A percentile compares a stretch with the other conserved stretches of the same genome.
Evolutionary conservation across 2,329 filamentous ascomycete species (phyloP).

Genomic region (Diaporthe citriasiana): DNA sequence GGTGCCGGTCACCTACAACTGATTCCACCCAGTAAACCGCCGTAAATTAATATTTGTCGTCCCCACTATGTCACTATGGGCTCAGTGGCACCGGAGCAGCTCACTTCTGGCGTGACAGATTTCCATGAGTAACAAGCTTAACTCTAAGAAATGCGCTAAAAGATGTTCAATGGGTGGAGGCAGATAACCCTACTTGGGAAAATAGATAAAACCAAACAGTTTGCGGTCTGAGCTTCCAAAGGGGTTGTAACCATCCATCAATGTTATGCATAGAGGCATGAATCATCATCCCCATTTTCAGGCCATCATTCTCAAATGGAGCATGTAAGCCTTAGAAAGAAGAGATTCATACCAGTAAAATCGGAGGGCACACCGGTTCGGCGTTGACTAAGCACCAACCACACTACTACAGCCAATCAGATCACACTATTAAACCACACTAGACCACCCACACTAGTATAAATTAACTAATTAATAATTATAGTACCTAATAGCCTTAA

Average conservation of each 20-base stretch:
- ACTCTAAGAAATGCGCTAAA: background rate
- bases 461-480: too few relatives aligned
- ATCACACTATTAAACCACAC: too few relatives aligned
- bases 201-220: background rate
- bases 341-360: too few relatives aligned
- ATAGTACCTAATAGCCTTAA: too few relatives aligned
- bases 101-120: background rate
- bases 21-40: background rate
- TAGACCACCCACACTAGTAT: too few relatives aligned
- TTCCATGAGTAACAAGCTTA: background rate
- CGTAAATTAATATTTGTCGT: background rate
- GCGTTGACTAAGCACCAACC: too few relatives aligned
- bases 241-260: background rate
- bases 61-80: background rate
- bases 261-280: background rate
- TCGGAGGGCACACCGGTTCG: too few relatives aligned
- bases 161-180: background rate
- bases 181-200: background rate
- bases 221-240: background rate
- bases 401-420: too few relatives aligned
- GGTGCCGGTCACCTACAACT: background rate
- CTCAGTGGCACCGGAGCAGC: background rate
- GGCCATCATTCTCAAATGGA: background rate
- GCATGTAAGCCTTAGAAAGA: too few relatives aligned
- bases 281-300: too few relatives aligned